phyloP scores from a whole-genome alignment of 148 eudicot species.

The Talinum fruticosum region DNA sequence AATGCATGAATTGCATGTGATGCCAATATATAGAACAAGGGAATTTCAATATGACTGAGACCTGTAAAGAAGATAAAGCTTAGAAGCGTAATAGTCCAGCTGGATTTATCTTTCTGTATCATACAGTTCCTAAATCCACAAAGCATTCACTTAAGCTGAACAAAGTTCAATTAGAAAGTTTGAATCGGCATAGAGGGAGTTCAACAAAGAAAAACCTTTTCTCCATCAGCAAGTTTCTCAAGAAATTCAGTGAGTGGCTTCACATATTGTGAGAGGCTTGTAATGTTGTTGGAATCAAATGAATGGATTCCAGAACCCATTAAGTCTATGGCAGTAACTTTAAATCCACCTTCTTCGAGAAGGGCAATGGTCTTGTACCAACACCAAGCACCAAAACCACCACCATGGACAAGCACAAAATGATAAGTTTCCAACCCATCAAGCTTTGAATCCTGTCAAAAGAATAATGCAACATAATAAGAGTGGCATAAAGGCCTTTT shows the following conservation, averaged over 20 bases:
- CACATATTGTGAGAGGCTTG: constrained; percentile 77
- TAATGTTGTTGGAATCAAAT: constrained; percentile 60
- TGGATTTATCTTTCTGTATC: too few species aligned
- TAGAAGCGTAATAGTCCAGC: too few species aligned
- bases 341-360: constrained; percentile 74
- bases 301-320: constrained; percentile 91
- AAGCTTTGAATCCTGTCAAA: constrained; percentile 53
- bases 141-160: too few species aligned
- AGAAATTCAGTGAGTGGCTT: constrained; percentile 74
- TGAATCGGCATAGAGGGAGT: background rate
- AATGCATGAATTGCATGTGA: background rate
- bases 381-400: constrained; percentile 99
- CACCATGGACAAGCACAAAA: constrained; percentile 93
- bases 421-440: constrained; percentile 59
- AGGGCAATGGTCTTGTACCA: constrained; percentile 96
- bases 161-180: background rate
- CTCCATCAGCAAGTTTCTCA: constrained; percentile 65
- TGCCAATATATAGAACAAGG: background rate
- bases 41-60: too few species aligned
- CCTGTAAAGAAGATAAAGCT: too few species aligned
- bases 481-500: background rate
- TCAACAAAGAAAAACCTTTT: constrained; percentile 52
- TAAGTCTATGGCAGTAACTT: constrained; percentile 81
- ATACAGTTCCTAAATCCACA: too few species aligned
- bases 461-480: background rate